Evolutionary conservation across 805 yeast genomes (phyloP), one percentile per base, ranked within the genome.

Genomic region (Pichia nanzhaoensis): DNA sequence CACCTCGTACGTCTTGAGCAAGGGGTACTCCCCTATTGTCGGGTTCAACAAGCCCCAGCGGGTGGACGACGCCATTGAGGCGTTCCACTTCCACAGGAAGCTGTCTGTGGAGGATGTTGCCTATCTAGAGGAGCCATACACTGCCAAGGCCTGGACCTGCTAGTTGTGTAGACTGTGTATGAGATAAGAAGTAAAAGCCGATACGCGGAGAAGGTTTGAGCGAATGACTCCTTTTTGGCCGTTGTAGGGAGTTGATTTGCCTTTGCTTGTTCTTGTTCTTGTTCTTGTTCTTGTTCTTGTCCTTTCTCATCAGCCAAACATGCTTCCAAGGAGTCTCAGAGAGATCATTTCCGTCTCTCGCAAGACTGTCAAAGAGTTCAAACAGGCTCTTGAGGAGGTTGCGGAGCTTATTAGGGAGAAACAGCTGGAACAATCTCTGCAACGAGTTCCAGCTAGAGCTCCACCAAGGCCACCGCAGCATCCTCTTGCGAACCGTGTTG

Each of bases 21-120:
- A 78, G 55, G 80, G 79, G 8, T 60, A 66, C 18, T 48, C 53
- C 35, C 84, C 85, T n/a, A 77, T 79, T 51, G 69, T 79, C n/a
- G 84, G 85, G 2, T 47, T 78, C 44, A 68, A 63, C 51, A 68
- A 68, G 19, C 61, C 59, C 18, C 66, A 66, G 52, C 67, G 84
- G 44, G 66, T 80, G 18, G 75, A 74, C 34, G 84, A 78, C 43
- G 74, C 74, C 1, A 36, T 76, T 14, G 60, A 48, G 6, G 75
- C 80, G 4, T 40, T 71, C n/a, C 58, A 63, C 22, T 53, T 77
- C 28, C 28, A 24, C 28, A 24, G 10, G 33, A 53, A 64, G 41
- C 58, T 78, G 37, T 58, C 70, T 6, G 64, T 55, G 2, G 68
- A 66, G 10, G 71, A 69, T 19, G 40, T 59, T 17, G 42, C 49